These are phyloP conservation scores for Larix sibirica DNA, from an alignment of 83 land plant genomes.

Conservation along the genomic window DNA sequence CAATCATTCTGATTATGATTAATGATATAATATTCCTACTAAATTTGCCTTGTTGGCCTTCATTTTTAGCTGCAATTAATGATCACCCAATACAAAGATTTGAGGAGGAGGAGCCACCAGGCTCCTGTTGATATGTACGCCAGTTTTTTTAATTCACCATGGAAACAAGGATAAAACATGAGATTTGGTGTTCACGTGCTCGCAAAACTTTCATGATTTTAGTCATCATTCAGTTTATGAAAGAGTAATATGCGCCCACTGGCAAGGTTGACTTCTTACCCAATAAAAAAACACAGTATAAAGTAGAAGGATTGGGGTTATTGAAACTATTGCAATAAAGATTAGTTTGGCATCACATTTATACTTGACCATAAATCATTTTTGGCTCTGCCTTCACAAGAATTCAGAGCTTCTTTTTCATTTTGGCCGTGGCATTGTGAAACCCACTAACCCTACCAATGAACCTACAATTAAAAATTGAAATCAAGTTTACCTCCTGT, in stretches of 20 bases:
- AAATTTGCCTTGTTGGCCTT: neutral
- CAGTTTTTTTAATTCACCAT: slow-evolving; percentile 9
- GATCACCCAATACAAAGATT: slow-evolving; percentile 6
- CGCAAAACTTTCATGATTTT: slow-evolving; percentile 15
- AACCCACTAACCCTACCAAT: neutral
- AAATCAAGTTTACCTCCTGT: neutral
- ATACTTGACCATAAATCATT: neutral
- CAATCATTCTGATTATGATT: slow-evolving; percentile 17
- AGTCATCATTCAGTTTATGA: slow-evolving; percentile 17
- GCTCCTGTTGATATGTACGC: neutral
- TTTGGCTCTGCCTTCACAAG: neutral
- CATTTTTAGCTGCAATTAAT: slow-evolving; percentile 9
- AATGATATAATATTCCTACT: slow-evolving; percentile 5
- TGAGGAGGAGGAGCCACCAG: neutral
- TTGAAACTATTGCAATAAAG: no score
- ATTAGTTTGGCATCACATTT: slow-evolving; percentile 4
- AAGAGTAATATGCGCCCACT: slow-evolving; percentile 10
- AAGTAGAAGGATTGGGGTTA: no score
- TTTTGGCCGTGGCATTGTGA: neutral
- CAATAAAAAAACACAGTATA: neutral
- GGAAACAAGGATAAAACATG: slow-evolving; percentile 8
- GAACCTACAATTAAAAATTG: no score
- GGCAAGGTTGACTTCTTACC: slow-evolving; percentile 12
- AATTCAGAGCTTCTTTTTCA: neutral
- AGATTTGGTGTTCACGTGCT: slow-evolving; percentile 14